Evolutionary conservation across 176 grass and related monocot species (phyloP).

Genomic region (Triticum timopheevii): DNA sequence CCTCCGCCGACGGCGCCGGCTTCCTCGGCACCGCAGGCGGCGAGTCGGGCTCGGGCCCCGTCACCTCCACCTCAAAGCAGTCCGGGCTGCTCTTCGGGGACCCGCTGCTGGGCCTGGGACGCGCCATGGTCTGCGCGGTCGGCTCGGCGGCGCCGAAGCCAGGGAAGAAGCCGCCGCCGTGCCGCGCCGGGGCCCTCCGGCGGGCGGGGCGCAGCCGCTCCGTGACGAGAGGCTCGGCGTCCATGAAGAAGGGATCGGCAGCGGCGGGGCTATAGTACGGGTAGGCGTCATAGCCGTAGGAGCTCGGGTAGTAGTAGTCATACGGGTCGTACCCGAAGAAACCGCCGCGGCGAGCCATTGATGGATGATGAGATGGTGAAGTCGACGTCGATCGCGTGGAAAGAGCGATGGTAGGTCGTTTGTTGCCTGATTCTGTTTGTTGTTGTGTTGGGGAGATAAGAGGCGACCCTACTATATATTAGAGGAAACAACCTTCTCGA

Average conservation of each 20-base stretch:
- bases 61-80: neutral
- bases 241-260: neutral
- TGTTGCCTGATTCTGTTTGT: no score
- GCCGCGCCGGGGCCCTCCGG: neutral
- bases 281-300: neutral
- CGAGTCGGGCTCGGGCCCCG: neutral
- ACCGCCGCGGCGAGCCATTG: constrained; percentile 33
- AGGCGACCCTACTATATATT: no score
- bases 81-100: neutral
- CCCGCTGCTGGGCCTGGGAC: neutral
- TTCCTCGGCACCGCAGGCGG: neutral
- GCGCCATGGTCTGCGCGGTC: neutral
- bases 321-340: neutral
- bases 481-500: no score
- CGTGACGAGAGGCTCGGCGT: neutral
- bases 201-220: no score
- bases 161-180: neutral
- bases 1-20: neutral
- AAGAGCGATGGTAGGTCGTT: no score
- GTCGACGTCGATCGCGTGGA: no score
- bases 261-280: neutral
- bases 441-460: no score
- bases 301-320: neutral
- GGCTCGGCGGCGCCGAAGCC: neutral
- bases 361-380: no score